A percentile compares a stretch with the other conserved stretches of the same genome.
Conservation (phyloP, 805 yeast species). For the Cyberlindnera meyerae region DNA sequence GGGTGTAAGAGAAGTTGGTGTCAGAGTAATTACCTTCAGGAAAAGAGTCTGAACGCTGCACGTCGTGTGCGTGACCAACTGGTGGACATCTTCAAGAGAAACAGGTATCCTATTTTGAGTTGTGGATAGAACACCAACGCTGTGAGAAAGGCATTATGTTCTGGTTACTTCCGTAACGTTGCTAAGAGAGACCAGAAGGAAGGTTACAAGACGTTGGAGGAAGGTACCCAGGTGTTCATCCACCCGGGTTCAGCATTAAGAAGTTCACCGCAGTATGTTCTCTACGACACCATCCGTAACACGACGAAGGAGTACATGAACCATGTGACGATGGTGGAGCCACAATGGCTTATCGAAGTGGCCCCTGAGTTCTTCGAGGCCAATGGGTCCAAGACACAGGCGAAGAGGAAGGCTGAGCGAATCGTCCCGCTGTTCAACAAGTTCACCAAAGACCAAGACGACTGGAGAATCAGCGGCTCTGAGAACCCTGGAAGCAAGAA, state of each 20-base stretch:
- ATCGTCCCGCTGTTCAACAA: conserved; percentile 70
- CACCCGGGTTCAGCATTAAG: conserved; percentile 84
- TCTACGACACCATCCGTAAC: conserved; percentile 75
- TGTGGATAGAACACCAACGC: conserved; percentile 53
- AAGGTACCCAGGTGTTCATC: conserved; percentile 67
- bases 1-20: conserved; percentile 68
- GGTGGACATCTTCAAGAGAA: conserved; percentile 46
- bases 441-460: conserved; percentile 54
- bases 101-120: conserved; percentile 39
- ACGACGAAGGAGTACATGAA: conserved; percentile 92
- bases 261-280: conserved; percentile 66
- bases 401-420: conserved; percentile 46
- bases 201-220: conserved; percentile 66
- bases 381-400: conserved; percentile 41
- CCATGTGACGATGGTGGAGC: conserved; percentile 75
- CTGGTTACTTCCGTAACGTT: conserved; percentile 65
- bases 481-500: conserved; percentile 41
- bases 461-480: conserved; percentile 57
- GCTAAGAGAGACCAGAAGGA: conserved; percentile 69
- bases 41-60: conserved; percentile 69
- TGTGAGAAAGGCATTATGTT: conserved; percentile 56
- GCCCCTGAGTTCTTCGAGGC: conserved; percentile 74
- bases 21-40: conserved; percentile 73
- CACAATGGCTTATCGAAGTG: conserved; percentile 65
- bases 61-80: conserved; percentile 77